Conservation (phyloP, 805 yeast species). For the Myxozyma vanderwaltii region DNA sequence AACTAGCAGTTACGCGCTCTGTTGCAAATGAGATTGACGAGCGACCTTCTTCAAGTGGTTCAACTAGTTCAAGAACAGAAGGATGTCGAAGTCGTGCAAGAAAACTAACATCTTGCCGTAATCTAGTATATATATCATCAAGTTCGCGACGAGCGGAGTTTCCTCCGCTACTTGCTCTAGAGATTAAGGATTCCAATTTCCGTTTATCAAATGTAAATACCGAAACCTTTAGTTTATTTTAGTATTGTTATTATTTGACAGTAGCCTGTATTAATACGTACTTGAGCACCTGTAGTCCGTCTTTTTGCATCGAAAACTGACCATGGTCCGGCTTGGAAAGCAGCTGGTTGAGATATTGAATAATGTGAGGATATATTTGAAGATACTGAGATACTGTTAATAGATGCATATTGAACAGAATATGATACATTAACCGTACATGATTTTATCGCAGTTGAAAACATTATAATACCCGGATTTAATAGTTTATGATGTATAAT, state of each 20-base stretch:
- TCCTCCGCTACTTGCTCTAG: slow-evolving; percentile 53
- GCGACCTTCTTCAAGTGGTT: slow-evolving; percentile 86
- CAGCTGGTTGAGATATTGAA: slow-evolving; percentile 67
- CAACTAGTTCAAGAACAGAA: slow-evolving; percentile 75
- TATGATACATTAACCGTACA: slow-evolving; percentile 20
- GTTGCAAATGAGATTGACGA: slow-evolving; percentile 78
- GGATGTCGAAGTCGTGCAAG: slow-evolving; percentile 88
- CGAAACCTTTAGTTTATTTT: slow-evolving; percentile 53
- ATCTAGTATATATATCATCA: slow-evolving; percentile 64
- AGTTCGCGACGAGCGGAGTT: slow-evolving; percentile 53
- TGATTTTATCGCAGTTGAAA: slow-evolving; percentile 31
- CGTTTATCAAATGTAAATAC: slow-evolving; percentile 87
- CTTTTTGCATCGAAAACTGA: slow-evolving; percentile 80
- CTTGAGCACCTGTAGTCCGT: slow-evolving; percentile 53
- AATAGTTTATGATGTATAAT: no score
- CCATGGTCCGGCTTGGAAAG: slow-evolving; percentile 82
- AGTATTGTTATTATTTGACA: slow-evolving; percentile 1
- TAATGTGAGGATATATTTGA: slow-evolving; percentile 47
- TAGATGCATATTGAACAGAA: no score
- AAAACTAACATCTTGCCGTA: slow-evolving; percentile 68
- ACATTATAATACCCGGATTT: slow-evolving; percentile 11
- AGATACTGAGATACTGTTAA: slow-evolving; percentile 26
- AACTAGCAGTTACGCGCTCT: slow-evolving; percentile 67
- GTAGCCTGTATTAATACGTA: neutral
- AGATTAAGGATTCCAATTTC: slow-evolving; percentile 60